These are phyloP conservation scores for Thuidium tamariscinum DNA, from an alignment of 225 moss, liverwort and hornwort species.

Conservation along the genomic window DNA sequence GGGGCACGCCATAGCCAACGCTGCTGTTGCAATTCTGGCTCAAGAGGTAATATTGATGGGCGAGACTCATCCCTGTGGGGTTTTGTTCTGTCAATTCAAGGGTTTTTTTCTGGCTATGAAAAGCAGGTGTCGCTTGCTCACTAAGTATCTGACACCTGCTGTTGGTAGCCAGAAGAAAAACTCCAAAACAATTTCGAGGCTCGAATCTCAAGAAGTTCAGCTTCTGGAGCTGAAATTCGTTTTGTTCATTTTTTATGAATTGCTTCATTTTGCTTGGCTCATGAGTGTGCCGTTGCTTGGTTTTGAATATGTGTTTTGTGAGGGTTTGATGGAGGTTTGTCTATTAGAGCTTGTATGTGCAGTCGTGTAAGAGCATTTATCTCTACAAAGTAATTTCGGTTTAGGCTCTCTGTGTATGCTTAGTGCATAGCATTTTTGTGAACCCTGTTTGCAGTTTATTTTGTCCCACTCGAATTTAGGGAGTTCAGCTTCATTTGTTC, in stretches of 20 bases:
- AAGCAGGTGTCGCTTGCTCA: neutral
- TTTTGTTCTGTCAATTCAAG: neutral
- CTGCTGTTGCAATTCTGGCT: conserved; percentile 20
- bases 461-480: neutral
- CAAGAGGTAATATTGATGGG: conserved; percentile 21
- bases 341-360: neutral
- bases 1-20: conserved; percentile 34
- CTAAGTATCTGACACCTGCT: neutral
- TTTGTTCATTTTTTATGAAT: neutral
- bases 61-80: neutral
- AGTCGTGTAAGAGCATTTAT: neutral
- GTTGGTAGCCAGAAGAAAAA: neutral
- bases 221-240: neutral
- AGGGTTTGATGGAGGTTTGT: neutral
- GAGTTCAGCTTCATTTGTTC: neutral
- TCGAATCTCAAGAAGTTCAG: neutral
- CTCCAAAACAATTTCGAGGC: neutral
- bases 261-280: neutral
- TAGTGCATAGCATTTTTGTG: neutral
- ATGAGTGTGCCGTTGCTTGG: neutral
- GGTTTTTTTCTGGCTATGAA: neutral
- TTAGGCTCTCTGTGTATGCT: neutral
- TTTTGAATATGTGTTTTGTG: neutral
- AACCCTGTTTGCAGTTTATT: neutral
- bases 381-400: neutral